phyloP scores from a whole-genome alignment of 768 basidiomycete genomes.

The Lentinus tigrinus region DNA sequence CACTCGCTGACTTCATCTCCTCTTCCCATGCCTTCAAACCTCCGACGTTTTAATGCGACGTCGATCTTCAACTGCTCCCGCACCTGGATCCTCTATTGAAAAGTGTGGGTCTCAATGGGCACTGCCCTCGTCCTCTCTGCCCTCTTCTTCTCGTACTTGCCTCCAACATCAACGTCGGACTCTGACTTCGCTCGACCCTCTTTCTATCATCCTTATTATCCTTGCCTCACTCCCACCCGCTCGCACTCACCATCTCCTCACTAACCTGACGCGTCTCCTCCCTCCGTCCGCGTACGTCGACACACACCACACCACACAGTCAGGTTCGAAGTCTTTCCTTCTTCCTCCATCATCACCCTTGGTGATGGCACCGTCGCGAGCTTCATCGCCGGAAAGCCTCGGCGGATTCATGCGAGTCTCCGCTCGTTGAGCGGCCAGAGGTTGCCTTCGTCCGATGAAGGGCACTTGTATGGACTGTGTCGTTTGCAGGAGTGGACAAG shows the following conservation, averaged over 20 bases:
- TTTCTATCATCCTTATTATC: too few relatives aligned
- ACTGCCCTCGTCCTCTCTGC: background rate
- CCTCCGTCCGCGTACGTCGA: background rate
- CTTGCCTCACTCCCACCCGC: too few relatives aligned
- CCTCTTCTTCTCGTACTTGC: constrained; percentile 1
- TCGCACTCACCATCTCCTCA: too few relatives aligned
- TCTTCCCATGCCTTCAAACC: background rate
- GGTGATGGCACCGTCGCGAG: background rate
- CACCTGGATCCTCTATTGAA: background rate
- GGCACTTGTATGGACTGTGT: background rate
- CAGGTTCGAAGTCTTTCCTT: background rate
- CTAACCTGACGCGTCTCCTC: too few relatives aligned
- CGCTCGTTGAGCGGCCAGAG: background rate
- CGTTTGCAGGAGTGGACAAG: too few relatives aligned
- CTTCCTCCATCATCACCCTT: background rate
- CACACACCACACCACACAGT: too few relatives aligned
- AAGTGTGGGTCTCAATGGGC: constrained; percentile 6
- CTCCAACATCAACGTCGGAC: background rate
- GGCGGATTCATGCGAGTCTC: background rate
- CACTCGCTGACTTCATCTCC: too few relatives aligned
- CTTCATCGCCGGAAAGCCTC: background rate
- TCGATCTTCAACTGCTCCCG: background rate
- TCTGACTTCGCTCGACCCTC: background rate
- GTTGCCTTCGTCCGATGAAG: constrained; percentile 1
- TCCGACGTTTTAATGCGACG: background rate